Evolutionary conservation across 106 monocot genomes (phyloP).

Genomic region (Xerophyta viscosa): DNA sequence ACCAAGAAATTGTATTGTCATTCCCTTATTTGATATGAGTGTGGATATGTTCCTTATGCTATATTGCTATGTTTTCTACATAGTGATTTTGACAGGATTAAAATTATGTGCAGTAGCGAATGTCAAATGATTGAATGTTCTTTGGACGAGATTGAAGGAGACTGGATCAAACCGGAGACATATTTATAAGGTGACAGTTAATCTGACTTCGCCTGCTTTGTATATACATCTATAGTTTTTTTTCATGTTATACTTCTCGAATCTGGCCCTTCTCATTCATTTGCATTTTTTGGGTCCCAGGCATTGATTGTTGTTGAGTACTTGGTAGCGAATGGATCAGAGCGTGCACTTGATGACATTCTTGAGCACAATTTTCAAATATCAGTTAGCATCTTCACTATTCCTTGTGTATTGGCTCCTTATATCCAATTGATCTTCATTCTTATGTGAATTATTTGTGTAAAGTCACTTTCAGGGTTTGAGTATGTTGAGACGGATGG

Average conservation of each 20-base stretch:
- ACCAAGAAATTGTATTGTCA: conserved; percentile 81
- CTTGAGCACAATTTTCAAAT: conserved; percentile 69
- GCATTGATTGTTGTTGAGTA: conserved; percentile 88
- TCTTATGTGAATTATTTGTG: conserved; percentile 10
- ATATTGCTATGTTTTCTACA: too few species aligned
- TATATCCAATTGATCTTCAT: not conserved
- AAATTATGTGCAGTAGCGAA: conserved; percentile 57
- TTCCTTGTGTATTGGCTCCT: not conserved
- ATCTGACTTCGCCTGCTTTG: not conserved
- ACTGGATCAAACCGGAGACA: conserved; percentile 77
- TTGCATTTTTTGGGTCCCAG: conserved; percentile 39
- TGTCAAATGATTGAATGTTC: conserved; percentile 85
- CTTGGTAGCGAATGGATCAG: conserved; percentile 85
- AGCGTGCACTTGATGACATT: conserved; percentile 89
- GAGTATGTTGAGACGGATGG: conserved; percentile 91
- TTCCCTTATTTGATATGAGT: too few species aligned
- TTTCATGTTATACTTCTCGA: not conserved
- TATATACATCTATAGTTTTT: not conserved
- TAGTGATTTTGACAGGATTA: not conserved
- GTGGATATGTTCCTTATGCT: too few species aligned
- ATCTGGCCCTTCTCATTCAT: not conserved
- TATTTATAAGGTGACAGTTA: conserved; percentile 76
- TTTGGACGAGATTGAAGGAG: conserved; percentile 76
- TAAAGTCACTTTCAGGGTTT: conserved; percentile 79
- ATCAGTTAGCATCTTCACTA: conserved; percentile 37